A percentile compares a stretch with the other conserved stretches of the same genome.
Evolutionary conservation across 2,329 filamentous ascomycete genomes (phyloP).

Genomic region (Simplicillium aogashimaense): DNA sequence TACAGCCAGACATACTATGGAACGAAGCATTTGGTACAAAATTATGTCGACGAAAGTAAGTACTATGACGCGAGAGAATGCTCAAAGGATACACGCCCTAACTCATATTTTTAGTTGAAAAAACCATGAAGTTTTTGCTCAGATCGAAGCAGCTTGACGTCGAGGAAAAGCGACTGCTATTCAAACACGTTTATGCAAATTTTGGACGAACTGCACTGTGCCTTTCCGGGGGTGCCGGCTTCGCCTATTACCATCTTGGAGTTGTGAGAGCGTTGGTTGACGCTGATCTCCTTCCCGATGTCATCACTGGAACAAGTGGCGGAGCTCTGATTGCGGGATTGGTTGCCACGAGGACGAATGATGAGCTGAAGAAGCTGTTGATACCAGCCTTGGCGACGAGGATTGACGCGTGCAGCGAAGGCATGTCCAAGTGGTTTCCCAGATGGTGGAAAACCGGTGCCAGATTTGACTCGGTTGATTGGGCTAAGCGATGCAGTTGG

Average conservation of each 20-base stretch:
- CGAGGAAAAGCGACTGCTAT: conserved; percentile 70
- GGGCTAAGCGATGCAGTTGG: conserved; percentile 80
- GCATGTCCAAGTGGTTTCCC: conserved; percentile 62
- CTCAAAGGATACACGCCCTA: conserved; percentile 4
- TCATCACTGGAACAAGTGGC: conserved; percentile 94
- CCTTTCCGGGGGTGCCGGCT: conserved; percentile 84
- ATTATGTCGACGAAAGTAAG: conserved; percentile 74
- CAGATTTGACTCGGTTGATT: conserved; percentile 86
- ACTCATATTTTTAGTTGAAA: conserved; percentile 41
- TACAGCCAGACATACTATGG: conserved; percentile 98
- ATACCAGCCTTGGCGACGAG: conserved; percentile 77
- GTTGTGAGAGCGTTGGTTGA: conserved; percentile 85
- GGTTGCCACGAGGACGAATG: conserved; percentile 81
- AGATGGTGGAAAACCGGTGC: conserved; percentile 92
- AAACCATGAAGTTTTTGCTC: conserved; percentile 56
- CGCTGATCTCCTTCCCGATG: conserved; percentile 74
- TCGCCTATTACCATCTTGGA: conserved; percentile 95
- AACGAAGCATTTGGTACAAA: conserved; percentile 89
- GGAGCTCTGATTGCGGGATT: conserved; percentile 83
- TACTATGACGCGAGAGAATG: neutral
- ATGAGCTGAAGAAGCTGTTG: conserved; percentile 76
- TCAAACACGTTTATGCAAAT: conserved; percentile 83
- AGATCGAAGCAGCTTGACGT: conserved; percentile 55
- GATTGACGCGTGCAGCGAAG: conserved; percentile 79
- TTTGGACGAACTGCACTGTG: conserved; percentile 89